A percentile compares a stretch with the other conserved stretches of the same genome.
phyloP scores from a whole-genome alignment of 2,329 filamentous ascomycete genomes.

The Dactylellina cionopaga region DNA sequence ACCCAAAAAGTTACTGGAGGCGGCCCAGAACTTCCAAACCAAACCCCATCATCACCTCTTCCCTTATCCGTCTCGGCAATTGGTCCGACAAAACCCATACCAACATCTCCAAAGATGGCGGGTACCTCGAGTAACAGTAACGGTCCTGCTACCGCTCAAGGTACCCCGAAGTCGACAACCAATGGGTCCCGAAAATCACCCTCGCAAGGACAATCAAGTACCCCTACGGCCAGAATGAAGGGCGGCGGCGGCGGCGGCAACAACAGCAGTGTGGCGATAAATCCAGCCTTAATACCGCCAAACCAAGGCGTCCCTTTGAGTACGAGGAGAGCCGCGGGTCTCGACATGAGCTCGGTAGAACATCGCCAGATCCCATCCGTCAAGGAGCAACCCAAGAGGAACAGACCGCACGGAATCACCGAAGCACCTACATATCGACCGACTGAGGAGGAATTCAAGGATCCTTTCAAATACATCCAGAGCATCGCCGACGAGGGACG shows the following conservation, averaged over 20 bases:
- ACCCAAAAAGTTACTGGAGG: constrained; percentile 19
- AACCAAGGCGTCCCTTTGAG: constrained; percentile 67
- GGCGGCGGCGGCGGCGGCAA: constrained; percentile 40
- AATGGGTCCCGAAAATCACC: constrained; percentile 54
- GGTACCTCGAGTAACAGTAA: constrained; percentile 52
- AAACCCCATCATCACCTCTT: constrained; percentile 29
- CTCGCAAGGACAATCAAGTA: constrained; percentile 50
- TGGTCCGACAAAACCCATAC: constrained; percentile 23
- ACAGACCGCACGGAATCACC: constrained; percentile 81
- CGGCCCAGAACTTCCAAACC: neutral
- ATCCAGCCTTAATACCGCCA: constrained; percentile 56
- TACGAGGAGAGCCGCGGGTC: constrained; percentile 72
- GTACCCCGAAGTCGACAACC: constrained; percentile 56
- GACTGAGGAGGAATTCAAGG: constrained; percentile 91
- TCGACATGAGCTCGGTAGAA: constrained; percentile 91
- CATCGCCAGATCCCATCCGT: constrained; percentile 81
- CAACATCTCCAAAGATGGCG: constrained; percentile 45
- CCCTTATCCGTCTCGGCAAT: constrained; percentile 20
- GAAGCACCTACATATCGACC: constrained; percentile 92
- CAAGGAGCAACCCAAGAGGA: constrained; percentile 79
- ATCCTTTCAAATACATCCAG: constrained; percentile 91
- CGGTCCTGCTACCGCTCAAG: constrained; percentile 54
- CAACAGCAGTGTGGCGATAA: constrained; percentile 30
- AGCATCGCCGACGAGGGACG: constrained; percentile 88
- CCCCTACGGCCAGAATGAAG: constrained; percentile 56